Evolutionary conservation across 148 eudicot species (phyloP).

Genomic region (Persicaria maculosa): DNA sequence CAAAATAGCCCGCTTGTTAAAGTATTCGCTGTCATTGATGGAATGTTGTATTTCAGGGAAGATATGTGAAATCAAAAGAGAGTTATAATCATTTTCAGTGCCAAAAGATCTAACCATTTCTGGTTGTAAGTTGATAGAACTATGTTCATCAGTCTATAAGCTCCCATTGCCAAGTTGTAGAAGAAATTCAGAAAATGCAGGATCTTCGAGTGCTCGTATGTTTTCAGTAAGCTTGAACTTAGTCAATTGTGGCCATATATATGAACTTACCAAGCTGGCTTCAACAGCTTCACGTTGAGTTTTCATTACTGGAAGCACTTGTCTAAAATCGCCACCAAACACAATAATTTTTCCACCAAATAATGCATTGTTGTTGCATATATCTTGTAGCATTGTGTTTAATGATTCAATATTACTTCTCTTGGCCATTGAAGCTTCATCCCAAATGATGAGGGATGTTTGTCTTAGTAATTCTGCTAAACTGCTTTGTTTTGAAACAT

Average conservation of each 20-base stretch:
- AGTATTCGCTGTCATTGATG: too few species aligned
- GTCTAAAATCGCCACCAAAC: neutral
- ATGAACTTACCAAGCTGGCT: neutral
- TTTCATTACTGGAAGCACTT: neutral
- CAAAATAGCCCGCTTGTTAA: too few species aligned
- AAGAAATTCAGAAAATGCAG: neutral
- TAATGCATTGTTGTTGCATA: neutral
- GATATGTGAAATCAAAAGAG: too few species aligned
- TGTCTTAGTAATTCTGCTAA: neutral
- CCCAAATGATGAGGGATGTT: too few species aligned
- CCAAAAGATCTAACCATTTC: too few species aligned
- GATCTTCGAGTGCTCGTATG: neutral
- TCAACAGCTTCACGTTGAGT: neutral
- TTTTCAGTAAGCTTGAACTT: neutral
- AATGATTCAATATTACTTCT: neutral
- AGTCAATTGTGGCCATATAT: neutral
- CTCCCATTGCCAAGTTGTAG: neutral
- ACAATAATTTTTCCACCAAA: neutral
- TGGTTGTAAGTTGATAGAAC: too few species aligned
- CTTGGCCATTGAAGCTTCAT: too few species aligned
- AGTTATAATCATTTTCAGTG: too few species aligned
- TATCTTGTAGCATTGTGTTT: neutral
- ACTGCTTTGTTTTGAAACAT: neutral
- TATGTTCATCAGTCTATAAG: neutral
- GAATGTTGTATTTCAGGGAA: too few species aligned